Conservation (phyloP, 1,284 basidiomycete genomes). For the Irpex lacteus region DNA sequence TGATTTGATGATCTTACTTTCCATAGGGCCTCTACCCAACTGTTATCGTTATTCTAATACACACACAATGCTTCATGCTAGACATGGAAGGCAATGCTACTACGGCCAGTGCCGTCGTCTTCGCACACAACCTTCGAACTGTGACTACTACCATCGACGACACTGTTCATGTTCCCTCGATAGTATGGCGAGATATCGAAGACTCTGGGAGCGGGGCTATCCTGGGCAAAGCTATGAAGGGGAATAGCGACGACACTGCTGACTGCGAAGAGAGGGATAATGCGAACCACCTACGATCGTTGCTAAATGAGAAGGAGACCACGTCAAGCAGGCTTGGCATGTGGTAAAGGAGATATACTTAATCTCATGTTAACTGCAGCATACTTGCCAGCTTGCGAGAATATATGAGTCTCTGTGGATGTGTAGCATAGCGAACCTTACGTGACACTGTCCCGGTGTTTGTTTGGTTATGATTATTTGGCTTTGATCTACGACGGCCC, state of each 20-base stretch:
- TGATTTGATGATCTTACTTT: background rate
- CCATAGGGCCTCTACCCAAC: conserved; percentile 19
- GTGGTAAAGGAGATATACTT: background rate
- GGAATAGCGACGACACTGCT: background rate
- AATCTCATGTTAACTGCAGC: too few species aligned
- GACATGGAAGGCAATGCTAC: background rate
- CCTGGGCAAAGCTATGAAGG: background rate
- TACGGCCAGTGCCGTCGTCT: background rate
- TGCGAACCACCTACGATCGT: background rate
- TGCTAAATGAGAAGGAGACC: background rate
- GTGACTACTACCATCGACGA: background rate
- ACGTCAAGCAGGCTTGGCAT: background rate
- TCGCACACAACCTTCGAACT: background rate
- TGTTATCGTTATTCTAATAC: conserved; percentile 17
- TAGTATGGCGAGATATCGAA: background rate
- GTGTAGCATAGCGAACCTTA: too few species aligned
- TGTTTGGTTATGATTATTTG: too few species aligned
- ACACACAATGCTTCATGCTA: conserved; percentile 16
- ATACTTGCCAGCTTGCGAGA: too few species aligned
- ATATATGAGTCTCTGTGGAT: too few species aligned
- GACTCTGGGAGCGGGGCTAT: background rate
- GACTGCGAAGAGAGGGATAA: background rate
- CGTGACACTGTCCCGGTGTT: too few species aligned
- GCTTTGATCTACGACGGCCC: too few species aligned
- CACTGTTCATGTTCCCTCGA: background rate